Percentiles rank a stretch among this genome's conserved stretches.
Conservation (phyloP, 2,329 filamentous ascomycete species). For the Colletotrichum somersetense region DNA sequence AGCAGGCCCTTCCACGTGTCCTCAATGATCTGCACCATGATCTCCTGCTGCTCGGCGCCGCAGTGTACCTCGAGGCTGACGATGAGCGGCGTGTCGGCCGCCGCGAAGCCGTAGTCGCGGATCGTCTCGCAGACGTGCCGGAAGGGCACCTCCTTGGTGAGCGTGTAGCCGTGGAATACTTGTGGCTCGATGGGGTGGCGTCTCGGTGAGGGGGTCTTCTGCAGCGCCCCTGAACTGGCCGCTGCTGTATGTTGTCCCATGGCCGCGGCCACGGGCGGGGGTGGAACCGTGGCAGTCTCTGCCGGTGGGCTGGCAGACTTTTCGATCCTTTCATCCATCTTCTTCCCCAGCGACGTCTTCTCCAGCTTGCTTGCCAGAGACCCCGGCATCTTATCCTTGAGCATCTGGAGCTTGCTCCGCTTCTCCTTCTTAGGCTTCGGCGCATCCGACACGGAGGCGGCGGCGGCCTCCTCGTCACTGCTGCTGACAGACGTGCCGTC, state of each 20-base stretch:
- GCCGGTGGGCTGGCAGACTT: constrained; percentile 45
- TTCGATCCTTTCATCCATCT: constrained; percentile 52
- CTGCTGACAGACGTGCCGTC: constrained; percentile 66
- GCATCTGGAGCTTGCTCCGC: constrained; percentile 72
- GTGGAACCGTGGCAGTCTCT: constrained; percentile 15
- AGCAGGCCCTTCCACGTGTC: constrained; percentile 83
- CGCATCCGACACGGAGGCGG: neutral
- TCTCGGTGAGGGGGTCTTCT: constrained; percentile 41
- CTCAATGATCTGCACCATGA: constrained; percentile 93
- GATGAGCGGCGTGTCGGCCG: constrained; percentile 85
- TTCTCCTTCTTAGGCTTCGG: constrained; percentile 50
- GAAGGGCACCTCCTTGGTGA: constrained; percentile 90
- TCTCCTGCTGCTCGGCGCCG: constrained; percentile 80
- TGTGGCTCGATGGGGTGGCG: constrained; percentile 72
- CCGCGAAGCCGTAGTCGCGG: constrained; percentile 80
- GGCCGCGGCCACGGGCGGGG: constrained; percentile 1
- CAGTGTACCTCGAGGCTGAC: constrained; percentile 96
- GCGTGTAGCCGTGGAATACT: constrained; percentile 89
- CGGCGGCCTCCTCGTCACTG: constrained; percentile 60
- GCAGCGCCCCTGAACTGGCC: constrained; percentile 7
- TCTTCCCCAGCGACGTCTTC: constrained; percentile 62
- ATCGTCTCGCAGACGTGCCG: constrained; percentile 87
- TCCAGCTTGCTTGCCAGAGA: constrained; percentile 61
- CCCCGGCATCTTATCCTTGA: constrained; percentile 68
- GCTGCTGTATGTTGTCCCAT: neutral